Evolutionary conservation across 2,329 filamentous ascomycete genomes (phyloP).

Genomic region (Paramyrothecium sp.): DNA sequence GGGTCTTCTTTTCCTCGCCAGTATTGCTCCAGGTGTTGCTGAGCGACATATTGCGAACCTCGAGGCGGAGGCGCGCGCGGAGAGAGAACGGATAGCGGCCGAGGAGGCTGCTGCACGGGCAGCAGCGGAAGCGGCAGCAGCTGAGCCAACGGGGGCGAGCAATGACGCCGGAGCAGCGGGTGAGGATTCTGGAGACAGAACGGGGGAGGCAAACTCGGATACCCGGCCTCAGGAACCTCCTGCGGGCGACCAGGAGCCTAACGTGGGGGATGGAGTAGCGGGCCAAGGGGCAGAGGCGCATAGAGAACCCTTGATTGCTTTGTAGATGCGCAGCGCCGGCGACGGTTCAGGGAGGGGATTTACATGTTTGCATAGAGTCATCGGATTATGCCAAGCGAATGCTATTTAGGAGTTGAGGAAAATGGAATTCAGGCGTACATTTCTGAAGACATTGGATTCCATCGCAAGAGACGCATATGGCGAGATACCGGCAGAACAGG

Average conservation of each 20-base stretch:
- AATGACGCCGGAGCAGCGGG: slow-evolving; percentile 8
- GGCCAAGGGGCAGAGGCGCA: background rate
- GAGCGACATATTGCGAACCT: slow-evolving; percentile 63
- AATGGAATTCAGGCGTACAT: background rate
- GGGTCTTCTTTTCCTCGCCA: slow-evolving; percentile 62
- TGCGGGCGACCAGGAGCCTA: background rate
- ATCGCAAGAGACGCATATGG: background rate
- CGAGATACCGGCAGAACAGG: background rate
- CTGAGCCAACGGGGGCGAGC: slow-evolving; percentile 19
- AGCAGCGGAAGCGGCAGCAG: slow-evolving; percentile 28
- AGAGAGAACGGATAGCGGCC: slow-evolving; percentile 41
- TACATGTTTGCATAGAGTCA: background rate
- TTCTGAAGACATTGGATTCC: background rate
- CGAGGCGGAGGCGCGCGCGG: slow-evolving; percentile 49
- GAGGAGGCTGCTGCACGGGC: slow-evolving; percentile 37
- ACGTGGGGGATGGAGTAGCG: background rate
- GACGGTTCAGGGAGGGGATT: background rate
- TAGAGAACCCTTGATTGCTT: slow-evolving; percentile 5
- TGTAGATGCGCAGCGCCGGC: slow-evolving; percentile 2
- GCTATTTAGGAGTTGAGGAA: background rate
- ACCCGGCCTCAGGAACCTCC: background rate
- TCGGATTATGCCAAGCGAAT: background rate
- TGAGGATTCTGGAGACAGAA: background rate
- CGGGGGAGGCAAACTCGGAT: background rate
- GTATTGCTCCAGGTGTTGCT: slow-evolving; percentile 63